Evolutionary conservation across 2,329 filamentous ascomycete genomes (phyloP).

Genomic region (Colletotrichum sublineola): DNA sequence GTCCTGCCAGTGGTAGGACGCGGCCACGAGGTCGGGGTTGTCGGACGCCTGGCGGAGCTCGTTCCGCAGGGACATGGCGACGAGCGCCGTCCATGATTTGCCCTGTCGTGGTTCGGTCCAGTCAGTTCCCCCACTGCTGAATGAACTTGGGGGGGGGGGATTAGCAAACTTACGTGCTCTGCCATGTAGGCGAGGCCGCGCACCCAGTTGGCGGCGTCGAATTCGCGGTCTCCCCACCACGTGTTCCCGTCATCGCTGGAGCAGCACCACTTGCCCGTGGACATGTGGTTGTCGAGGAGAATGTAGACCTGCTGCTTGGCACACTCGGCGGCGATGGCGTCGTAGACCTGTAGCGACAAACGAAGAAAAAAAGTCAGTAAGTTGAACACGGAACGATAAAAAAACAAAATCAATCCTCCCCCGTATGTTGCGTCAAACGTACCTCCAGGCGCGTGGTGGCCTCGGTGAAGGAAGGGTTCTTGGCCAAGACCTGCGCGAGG

Average conservation of each 20-base stretch:
- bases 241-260: conserved; percentile 66
- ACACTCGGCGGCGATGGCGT: conserved; percentile 72
- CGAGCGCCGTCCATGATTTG: conserved; percentile 61
- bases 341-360: conserved; percentile 55
- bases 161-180: conserved; percentile 59
- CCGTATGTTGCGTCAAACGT: conserved; percentile 31
- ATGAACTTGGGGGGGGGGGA: not conserved
- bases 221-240: conserved; percentile 74
- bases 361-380: not conserved
- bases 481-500: conserved; percentile 64
- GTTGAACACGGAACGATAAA: too few relatives aligned
- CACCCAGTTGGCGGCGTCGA: conserved; percentile 70
- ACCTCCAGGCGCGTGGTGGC: conserved; percentile 67
- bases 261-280: conserved; percentile 71
- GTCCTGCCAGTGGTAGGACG: conserved; percentile 67
- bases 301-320: conserved; percentile 68
- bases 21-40: conserved; percentile 49
- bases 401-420: conserved; percentile 26
- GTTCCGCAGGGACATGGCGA: conserved; percentile 67
- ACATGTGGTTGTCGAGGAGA: conserved; percentile 73
- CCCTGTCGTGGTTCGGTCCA: conserved; percentile 49
- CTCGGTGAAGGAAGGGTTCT: conserved; percentile 69
- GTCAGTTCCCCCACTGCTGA: too few relatives aligned
- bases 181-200: conserved; percentile 73
- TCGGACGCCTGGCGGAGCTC: conserved; percentile 62